Conservation (phyloP, 2,329 filamentous ascomycete species). For the Zarea fungicola region DNA sequence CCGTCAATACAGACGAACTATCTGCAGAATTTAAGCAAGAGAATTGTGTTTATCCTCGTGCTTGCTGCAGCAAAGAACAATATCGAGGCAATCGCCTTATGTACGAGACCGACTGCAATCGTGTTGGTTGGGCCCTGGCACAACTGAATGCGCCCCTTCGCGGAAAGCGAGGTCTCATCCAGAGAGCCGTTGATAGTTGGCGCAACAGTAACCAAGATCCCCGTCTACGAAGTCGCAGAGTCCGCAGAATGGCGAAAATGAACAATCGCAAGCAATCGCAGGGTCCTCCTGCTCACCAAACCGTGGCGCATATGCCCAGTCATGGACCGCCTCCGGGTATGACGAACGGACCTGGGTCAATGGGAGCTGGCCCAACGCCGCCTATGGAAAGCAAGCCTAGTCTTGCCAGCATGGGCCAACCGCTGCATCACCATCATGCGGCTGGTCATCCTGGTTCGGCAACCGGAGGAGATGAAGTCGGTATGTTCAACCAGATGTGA, state of each 20-base stretch:
- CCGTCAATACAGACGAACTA: slow-evolving; percentile 83
- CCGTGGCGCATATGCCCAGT: slow-evolving; percentile 60
- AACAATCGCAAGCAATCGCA: slow-evolving; percentile 70
- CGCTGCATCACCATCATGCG: slow-evolving; percentile 62
- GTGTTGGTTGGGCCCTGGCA: slow-evolving; percentile 97
- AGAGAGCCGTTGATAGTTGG: slow-evolving; percentile 97
- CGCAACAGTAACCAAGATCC: slow-evolving; percentile 98
- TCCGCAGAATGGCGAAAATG: slow-evolving; percentile 94
- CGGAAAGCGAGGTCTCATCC: slow-evolving; percentile 91
- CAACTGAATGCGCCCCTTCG: slow-evolving; percentile 86
- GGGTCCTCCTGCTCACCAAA: slow-evolving; percentile 51
- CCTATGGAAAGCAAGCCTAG: slow-evolving; percentile 58
- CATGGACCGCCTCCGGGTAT: slow-evolving; percentile 61
- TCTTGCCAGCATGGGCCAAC: slow-evolving; percentile 60
- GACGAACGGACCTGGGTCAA: slow-evolving; percentile 54
- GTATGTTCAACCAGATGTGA: slow-evolving; percentile 98
- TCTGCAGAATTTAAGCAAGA: slow-evolving; percentile 90
- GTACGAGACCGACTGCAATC: slow-evolving; percentile 98
- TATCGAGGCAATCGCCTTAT: slow-evolving; percentile 93
- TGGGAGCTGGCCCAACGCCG: slow-evolving; percentile 50
- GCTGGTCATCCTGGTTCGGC: slow-evolving; percentile 30
- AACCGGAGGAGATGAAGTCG: slow-evolving; percentile 76
- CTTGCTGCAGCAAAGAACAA: slow-evolving; percentile 90
- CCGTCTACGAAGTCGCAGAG: slow-evolving; percentile 80
- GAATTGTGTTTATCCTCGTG: slow-evolving; percentile 95